Evolutionary conservation across 768 basidiomycete species (phyloP), one percentile per base, ranked within the genome.

Genomic region (Panus rudis): DNA sequence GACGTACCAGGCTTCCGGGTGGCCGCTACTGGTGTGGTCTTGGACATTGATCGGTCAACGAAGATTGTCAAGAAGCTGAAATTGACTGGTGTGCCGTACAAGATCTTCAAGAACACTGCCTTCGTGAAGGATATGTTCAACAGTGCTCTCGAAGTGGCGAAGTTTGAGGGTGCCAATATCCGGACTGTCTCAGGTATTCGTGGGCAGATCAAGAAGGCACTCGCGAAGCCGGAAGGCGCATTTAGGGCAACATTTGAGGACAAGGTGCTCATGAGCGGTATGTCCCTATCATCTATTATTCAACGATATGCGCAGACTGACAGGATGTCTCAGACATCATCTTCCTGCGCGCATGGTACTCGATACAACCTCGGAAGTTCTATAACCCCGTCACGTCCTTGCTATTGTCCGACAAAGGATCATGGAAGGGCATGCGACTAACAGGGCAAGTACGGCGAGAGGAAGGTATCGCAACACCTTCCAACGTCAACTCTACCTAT

Each of bases 21-120:
- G 32, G 81, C 85, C 17, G 96, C 94, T 2, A 94, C 92, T 0
- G 96, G 96, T 1, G 92, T 97, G 6, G 87, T 99, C 13, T 72
- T 98, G 25, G 91, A 98, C 62, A 78, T 96, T 45, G 92, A 97
- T 58, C 81, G 84, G 30, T 87, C 92, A 33, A 79, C 83, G 43
- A 90, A 88, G 71, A 98, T 99, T 45, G 93, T 98, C 51, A 99
- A 99, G 73, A 99, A 98, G 67, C 64, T 99, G 52, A 99, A 98
- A 71, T 68, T 99, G 47, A 98, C 92, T 1, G 96, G 96, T 23
- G 75, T 81, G 24, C 96, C 94, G 20, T 91, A 83, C 69, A 98
- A 98, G 73, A 92, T 98, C 47, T 99, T 86, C 75, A 98, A 97
- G 69, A 99, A 99, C 64, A 99, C 96, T 11, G 96, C 92, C 3